phyloP scores from a whole-genome alignment of 75 land plant species.

The Cunninghamia lanceolata region DNA sequence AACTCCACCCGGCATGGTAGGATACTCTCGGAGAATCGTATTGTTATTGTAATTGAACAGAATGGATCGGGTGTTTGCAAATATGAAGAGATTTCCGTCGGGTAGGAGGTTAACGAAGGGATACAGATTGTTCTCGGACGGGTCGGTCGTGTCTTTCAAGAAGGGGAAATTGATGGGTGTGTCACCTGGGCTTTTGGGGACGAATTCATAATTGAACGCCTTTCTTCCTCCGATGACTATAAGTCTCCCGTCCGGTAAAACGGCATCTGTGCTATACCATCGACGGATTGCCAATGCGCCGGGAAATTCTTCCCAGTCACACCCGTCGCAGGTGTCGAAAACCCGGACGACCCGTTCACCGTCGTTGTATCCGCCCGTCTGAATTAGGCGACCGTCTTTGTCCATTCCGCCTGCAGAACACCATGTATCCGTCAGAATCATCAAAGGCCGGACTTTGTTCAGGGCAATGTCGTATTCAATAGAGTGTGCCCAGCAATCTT shows the following conservation, averaged over 20 bases:
- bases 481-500: slow-evolving; percentile 86
- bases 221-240: slow-evolving; percentile 74
- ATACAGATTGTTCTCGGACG: slow-evolving; percentile 72
- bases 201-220: slow-evolving; percentile 70
- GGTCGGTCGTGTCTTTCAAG: slow-evolving; percentile 33
- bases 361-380: slow-evolving; percentile 74
- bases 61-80: slow-evolving; percentile 64
- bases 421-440: slow-evolving; percentile 68
- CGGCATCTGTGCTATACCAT: slow-evolving; percentile 71
- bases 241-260: slow-evolving; percentile 66
- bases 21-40: slow-evolving; percentile 23
- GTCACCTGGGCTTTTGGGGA: slow-evolving; percentile 26
- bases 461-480: slow-evolving; percentile 38
- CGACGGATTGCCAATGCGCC: slow-evolving; percentile 25
- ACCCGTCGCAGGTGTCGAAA: slow-evolving; percentile 36
- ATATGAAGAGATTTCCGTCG: slow-evolving; percentile 80
- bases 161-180: slow-evolving; percentile 23
- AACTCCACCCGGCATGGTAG: slow-evolving; percentile 34
- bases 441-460: slow-evolving; percentile 48
- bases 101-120: slow-evolving; percentile 74
- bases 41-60: slow-evolving; percentile 41
- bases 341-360: slow-evolving; percentile 41
- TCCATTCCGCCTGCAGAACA: slow-evolving; percentile 64
- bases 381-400: slow-evolving; percentile 69
- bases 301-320: slow-evolving; percentile 63